Evolutionary conservation across 495 filamentous ascomycete species (phyloP), one percentile per base, ranked within the genome.

Genomic region (Chaetomium cochliodes): DNA sequence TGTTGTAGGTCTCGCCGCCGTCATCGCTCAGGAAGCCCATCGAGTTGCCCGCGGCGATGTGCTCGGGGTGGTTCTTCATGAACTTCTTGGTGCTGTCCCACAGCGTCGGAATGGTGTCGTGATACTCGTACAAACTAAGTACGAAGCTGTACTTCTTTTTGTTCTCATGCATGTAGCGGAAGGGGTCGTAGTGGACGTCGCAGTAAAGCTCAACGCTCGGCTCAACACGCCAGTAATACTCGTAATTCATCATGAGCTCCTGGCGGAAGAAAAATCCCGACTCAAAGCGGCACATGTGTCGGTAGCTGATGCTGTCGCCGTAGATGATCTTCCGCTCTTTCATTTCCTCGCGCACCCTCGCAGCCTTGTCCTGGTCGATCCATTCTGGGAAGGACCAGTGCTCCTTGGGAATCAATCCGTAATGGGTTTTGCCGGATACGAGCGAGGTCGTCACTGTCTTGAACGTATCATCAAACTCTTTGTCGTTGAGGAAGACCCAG

Each of bases 401-500:
- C 72, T 94, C 90, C 66, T 86, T 77, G 18, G 90, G 84, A 56
- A 96, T 94, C 69, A 87, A 78, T 67, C 92, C 96, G 76, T 97
- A 98, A 74, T 90, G 84, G 20, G 94, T 91, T 62, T 84, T 93
- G 28, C 94, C 94, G 18, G 92, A 97, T n/a, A 92, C 88, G 41
- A 98, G 82, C 5, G 91, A 85, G 13, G 86, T 87, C 18, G 94
- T 98, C 62, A 98, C 84, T 71, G 90, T 92, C 78, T 91, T 98
- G 80, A 98, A 98, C 13, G 86, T 85, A 1, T 90, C 88, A 69
- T 96, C 90, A 70, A 98, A 98, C 2, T 91, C 89, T 73, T 92
- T 85, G 73, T 98, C 94, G 76, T 98, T 98, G 67, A 98, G 77
- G 80, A 98, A 98, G 30, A 98, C 96, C 94, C 94, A 98, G 73